Evolutionary conservation across 139 green algal species (phyloP), one percentile per base, ranked within the genome.

Genomic region (Dunaliella primolecta): DNA sequence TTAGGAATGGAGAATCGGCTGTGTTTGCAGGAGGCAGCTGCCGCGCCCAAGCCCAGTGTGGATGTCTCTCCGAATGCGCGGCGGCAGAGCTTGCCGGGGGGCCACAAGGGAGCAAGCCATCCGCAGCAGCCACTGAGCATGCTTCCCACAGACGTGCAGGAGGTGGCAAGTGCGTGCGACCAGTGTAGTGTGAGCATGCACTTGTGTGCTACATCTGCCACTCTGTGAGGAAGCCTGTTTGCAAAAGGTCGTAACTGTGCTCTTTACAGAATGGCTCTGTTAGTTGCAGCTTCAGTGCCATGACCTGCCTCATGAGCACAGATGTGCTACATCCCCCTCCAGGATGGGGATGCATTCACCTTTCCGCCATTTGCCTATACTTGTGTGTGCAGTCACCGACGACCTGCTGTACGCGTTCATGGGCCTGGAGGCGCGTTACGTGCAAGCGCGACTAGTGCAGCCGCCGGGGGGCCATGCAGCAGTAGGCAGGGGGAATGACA

Each of bases 331-430:
- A n/a, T n/a, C n/a, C n/a, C n/a, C n/a, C n/a, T n/a, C n/a, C n/a
- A n/a, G n/a, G n/a, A n/a, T n/a, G n/a, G n/a, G n/a, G n/a, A n/a
- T n/a, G n/a, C n/a, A n/a, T n/a, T n/a, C n/a, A n/a, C n/a, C n/a
- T n/a, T n/a, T n/a, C n/a, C n/a, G n/a, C n/a, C n/a, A n/a, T n/a
- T n/a, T n/a, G n/a, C n/a, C n/a, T n/a, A n/a, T n/a, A n/a, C n/a
- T n/a, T n/a, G n/a, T n/a, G n/a, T n/a, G n/a, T n/a, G 78, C 81
- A 87, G 85, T 98, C n/a, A 90, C 98, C 75, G 91, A 96, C 56
- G 96, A 98, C 86, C 84, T 98, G 83, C 89, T 98, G 55, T 93
- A 89, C 24, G 93, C 91, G 2, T 96, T 98, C 89, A 88, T 95
- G 89, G 95, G 96, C 20, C 80, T 93, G 7, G 90, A 88, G 11